A percentile compares a stretch with the other conserved stretches of the same genome.
Conservation (phyloP, 1,284 basidiomycete genomes). For the Papiliotrema fonsecae region DNA sequence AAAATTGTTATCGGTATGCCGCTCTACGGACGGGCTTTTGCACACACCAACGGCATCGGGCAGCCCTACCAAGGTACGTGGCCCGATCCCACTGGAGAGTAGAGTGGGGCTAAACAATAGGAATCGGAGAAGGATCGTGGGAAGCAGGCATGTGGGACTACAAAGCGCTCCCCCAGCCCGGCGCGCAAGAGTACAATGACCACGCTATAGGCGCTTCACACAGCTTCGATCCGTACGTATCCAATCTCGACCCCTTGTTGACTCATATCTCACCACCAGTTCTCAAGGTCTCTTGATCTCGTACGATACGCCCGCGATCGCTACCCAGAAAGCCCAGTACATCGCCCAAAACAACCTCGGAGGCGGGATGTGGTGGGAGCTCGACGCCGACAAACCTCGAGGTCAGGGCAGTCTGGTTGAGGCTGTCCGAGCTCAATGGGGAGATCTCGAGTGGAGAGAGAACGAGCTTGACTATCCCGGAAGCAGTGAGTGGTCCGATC, state of each 20-base stretch:
- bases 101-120: slow-evolving; percentile 9
- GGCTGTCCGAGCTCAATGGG: slow-evolving; percentile 28
- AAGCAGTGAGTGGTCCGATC: slow-evolving; percentile 31
- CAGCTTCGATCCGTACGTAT: slow-evolving; percentile 61
- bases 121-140: slow-evolving; percentile 59
- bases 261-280: slow-evolving; percentile 8
- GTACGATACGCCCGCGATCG: slow-evolving; percentile 75
- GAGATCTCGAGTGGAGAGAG: slow-evolving; percentile 29
- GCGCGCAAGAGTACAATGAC: slow-evolving; percentile 65
- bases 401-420: slow-evolving; percentile 28
- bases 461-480: slow-evolving; percentile 40
- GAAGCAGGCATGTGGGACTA: slow-evolving; percentile 57
- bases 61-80: slow-evolving; percentile 60
- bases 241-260: neutral
- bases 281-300: slow-evolving; percentile 55
- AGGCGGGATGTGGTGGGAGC: slow-evolving; percentile 75
- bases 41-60: slow-evolving; percentile 70
- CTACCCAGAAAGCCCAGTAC: slow-evolving; percentile 69
- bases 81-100: neutral
- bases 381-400: slow-evolving; percentile 39
- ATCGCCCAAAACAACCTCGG: slow-evolving; percentile 61
- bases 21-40: slow-evolving; percentile 78
- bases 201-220: slow-evolving; percentile 68
- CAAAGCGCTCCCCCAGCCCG: slow-evolving; percentile 64
- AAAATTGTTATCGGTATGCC: slow-evolving; percentile 84